Conservation (phyloP, 345 rosid genomes). For the Eucalyptus brandiana region DNA sequence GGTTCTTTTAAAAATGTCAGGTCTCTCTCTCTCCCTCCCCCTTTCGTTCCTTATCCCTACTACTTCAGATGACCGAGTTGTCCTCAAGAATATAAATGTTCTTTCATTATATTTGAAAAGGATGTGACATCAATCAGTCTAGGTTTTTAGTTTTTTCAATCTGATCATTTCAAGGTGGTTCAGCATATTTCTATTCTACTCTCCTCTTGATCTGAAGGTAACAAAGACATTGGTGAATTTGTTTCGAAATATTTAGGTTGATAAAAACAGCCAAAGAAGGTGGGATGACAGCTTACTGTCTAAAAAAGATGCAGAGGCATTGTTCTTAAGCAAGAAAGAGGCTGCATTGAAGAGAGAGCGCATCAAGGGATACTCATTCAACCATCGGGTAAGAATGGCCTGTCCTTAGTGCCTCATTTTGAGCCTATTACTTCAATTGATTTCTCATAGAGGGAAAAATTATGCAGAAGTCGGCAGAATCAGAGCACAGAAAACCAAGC, state of each 20-base stretch:
- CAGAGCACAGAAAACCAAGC: conserved; percentile 39
- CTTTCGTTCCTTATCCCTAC: background rate
- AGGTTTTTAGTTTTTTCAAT: background rate
- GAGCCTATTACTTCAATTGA: background rate
- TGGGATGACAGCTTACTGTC: conserved; percentile 85
- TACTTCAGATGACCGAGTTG: background rate
- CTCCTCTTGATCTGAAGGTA: background rate
- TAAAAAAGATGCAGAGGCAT: conserved; percentile 62
- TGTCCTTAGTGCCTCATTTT: background rate
- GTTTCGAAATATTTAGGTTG: conserved; percentile 33
- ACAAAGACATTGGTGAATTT: background rate
- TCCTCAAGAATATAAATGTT: background rate
- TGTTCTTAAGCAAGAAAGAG: conserved; percentile 57
- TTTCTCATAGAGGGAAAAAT: background rate
- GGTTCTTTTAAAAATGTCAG: background rate
- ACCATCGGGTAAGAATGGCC: conserved; percentile 45
- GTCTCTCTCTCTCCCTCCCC: background rate
- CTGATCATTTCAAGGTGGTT: background rate
- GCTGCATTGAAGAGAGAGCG: conserved; percentile 59
- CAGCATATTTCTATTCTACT: background rate
- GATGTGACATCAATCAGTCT: background rate
- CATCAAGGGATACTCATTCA: conserved; percentile 44
- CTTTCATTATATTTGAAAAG: background rate
- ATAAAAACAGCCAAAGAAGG: conserved; percentile 46
- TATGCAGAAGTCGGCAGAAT: conserved; percentile 70